Evolutionary conservation across 140 eudicot species (phyloP), one percentile per base, ranked within the genome.

Genomic region (Cichorium intybus): DNA sequence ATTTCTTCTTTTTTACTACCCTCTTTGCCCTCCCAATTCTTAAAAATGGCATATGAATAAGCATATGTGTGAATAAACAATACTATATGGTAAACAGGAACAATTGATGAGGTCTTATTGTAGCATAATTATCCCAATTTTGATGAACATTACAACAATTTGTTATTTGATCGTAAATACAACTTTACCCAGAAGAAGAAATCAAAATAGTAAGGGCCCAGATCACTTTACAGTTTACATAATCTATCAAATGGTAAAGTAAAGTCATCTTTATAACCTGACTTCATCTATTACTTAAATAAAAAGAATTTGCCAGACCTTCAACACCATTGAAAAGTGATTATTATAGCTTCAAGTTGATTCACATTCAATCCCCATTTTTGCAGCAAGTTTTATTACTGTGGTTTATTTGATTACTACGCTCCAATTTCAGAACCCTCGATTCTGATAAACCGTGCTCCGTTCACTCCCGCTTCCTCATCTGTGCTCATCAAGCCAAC

Each of bases 1-100:
- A 92, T 92, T 34, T 54, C 70, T 65, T 11, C 61, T 68, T 56
- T 27, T 56, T 39, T 57, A 60, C 60, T 62, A 62, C 75, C 72
- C 83, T 55, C 75, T 69, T 75, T 70, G 57, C 63, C 80, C 69
- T 58, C 62, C 33, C 55, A 67, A 56, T 18, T 39, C 78, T 65
- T 71, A 52, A 69, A 70, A 62, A n/a, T 27, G 35, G 41, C 50
- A 57, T 11, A 78, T 23, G 24, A 29, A 12, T 10, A 62, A 23
- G 50, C 46, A 73, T 23, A 17, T 17, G 31, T 15, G 34, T 43
- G 12, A 64, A 73, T 28, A 39, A 26, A 57, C 50, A 56, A 26
- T 48, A 37, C 45, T 57, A 51, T 6, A 15, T 12, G 43, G 58
- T 37, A 49, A 74, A 39, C 51, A 51, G 26, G 37, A 48, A 67